Evolutionary conservation across 2,329 filamentous ascomycete species (phyloP).

Genomic region (Aspergillus sp.): DNA sequence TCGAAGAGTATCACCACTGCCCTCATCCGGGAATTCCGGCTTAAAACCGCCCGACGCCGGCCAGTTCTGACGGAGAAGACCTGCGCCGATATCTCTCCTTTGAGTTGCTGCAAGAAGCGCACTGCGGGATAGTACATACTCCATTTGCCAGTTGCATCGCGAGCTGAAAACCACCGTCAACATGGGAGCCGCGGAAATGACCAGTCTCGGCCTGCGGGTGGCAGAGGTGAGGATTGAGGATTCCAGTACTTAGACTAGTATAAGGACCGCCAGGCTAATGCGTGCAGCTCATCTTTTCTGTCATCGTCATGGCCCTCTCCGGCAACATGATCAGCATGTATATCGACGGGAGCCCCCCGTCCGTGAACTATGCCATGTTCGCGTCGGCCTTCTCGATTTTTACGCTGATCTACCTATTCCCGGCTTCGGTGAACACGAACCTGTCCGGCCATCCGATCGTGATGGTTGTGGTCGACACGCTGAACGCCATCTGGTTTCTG

Average conservation of each 20-base stretch:
- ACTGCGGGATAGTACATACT: no score
- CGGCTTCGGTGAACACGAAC: conserved; percentile 31
- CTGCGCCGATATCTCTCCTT: no score
- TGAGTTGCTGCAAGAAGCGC: no score
- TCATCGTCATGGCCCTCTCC: conserved; percentile 52
- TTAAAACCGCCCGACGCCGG: neutral
- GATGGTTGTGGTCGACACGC: conserved; percentile 34
- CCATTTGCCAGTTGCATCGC: no score
- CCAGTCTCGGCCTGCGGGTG: conserved; percentile 22
- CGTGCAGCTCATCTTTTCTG: conserved; percentile 47
- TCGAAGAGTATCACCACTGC: neutral
- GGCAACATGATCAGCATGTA: conserved; percentile 53
- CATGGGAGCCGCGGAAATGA: conserved; percentile 4
- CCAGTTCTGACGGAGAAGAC: neutral
- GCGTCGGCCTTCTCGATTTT: conserved; percentile 39
- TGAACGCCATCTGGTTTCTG: conserved; percentile 43
- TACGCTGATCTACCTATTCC: conserved; percentile 40
- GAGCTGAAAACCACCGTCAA: no score
- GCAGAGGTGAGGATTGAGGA: conserved; percentile 20
- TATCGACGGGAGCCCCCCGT: conserved; percentile 44
- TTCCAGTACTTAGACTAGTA: neutral
- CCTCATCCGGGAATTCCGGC: neutral
- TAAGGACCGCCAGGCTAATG: no score
- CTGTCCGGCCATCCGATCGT: conserved; percentile 36
- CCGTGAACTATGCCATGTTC: conserved; percentile 48